Percentiles rank a stretch among this genome's conserved stretches.
Conservation (phyloP, 176 grass and related monocot genomes). For the Canna indica region DNA sequence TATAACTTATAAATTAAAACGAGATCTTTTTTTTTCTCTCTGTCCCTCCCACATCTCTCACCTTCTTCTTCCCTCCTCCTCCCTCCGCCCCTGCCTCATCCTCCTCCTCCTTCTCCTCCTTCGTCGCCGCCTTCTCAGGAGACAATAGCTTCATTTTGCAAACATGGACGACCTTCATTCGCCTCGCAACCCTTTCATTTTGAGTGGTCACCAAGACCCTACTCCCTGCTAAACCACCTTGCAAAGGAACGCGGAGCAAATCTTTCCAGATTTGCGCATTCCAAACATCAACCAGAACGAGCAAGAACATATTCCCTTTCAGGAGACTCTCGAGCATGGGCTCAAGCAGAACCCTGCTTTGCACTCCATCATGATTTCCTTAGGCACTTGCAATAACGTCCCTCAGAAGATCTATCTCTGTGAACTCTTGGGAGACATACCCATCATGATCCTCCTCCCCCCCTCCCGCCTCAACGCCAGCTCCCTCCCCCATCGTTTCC, state of each 20-base stretch:
- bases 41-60: too few relatives aligned
- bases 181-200: constrained; percentile 21
- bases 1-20: too few relatives aligned
- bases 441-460: too few relatives aligned
- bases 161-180: constrained; percentile 36
- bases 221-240: constrained; percentile 29
- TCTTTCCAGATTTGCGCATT: constrained; percentile 38
- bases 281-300: constrained; percentile 53
- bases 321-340: constrained; percentile 25
- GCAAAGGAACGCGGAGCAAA: constrained; percentile 25
- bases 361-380: constrained; percentile 24
- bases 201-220: constrained; percentile 45
- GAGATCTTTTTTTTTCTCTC: too few relatives aligned
- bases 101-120: too few relatives aligned
- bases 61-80: too few relatives aligned
- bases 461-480: too few relatives aligned
- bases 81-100: too few relatives aligned
- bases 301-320: constrained; percentile 30
- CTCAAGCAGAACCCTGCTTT: constrained; percentile 23
- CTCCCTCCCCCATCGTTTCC: too few relatives aligned
- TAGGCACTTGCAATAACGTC: constrained; percentile 34
- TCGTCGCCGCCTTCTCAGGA: too few relatives aligned
- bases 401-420: constrained; percentile 34
- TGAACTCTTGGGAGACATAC: constrained; percentile 25
- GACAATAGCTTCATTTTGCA: constrained; percentile 33